These are phyloP conservation scores for Penicillium rolfsii DNA, from an alignment of 2,329 filamentous ascomycete species.

Conservation along the genomic window DNA sequence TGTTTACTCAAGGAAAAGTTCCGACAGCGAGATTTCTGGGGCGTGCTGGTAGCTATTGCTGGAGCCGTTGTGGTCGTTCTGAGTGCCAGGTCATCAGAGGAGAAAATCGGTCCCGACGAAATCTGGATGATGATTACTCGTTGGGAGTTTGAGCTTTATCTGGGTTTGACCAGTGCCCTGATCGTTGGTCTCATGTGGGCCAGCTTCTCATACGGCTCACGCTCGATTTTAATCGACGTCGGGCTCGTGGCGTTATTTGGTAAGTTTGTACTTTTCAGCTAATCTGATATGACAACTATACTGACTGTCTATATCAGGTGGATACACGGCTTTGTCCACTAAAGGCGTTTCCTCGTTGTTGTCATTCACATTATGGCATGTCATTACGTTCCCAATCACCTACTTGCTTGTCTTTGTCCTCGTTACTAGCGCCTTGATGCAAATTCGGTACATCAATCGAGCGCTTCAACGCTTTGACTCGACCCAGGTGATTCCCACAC, in stretches of 20 bases:
- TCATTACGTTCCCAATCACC: slow-evolving; percentile 88
- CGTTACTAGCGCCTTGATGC: slow-evolving; percentile 84
- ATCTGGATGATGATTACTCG: slow-evolving; percentile 87
- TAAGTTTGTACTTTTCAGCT: slow-evolving; percentile 45
- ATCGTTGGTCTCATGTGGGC: slow-evolving; percentile 79
- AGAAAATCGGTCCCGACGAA: slow-evolving; percentile 85
- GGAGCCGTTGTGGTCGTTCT: slow-evolving; percentile 92
- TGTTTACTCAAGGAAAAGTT: slow-evolving; percentile 92
- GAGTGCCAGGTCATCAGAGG: slow-evolving; percentile 86
- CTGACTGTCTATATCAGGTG: slow-evolving; percentile 59
- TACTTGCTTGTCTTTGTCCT: slow-evolving; percentile 83
- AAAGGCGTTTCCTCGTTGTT: slow-evolving; percentile 96
- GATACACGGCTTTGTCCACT: slow-evolving; percentile 94
- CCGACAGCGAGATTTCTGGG: slow-evolving; percentile 79
- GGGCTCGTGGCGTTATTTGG: slow-evolving; percentile 93
- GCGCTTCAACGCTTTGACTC: slow-evolving; percentile 92
- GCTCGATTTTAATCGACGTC: slow-evolving; percentile 86
- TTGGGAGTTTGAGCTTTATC: slow-evolving; percentile 88
- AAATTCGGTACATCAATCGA: slow-evolving; percentile 94
- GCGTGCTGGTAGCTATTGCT: slow-evolving; percentile 81
- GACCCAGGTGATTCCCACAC: slow-evolving; percentile 95
- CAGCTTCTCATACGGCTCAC: slow-evolving; percentile 81
- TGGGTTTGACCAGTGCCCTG: slow-evolving; percentile 72
- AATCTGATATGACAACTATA: slow-evolving; percentile 1
- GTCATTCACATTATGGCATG: slow-evolving; percentile 84